Evolutionary conservation across 169 alveolate genomes (phyloP).

Genomic region (Haemoproteus tartakovskyi): DNA sequence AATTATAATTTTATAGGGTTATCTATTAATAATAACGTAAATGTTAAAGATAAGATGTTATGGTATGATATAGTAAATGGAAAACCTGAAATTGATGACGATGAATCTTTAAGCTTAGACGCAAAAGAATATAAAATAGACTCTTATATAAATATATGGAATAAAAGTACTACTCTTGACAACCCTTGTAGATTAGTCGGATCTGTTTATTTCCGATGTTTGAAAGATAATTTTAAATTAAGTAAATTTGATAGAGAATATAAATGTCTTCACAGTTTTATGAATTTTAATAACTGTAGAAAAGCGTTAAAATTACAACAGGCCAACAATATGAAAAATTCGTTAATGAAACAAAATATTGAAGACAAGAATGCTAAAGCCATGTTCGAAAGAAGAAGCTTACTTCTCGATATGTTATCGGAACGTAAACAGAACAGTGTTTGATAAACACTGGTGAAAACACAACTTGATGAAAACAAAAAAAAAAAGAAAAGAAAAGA

Average conservation of each 20-base stretch:
- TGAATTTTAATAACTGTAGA: constrained; percentile 72
- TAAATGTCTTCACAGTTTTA: constrained; percentile 66
- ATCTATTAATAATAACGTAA: constrained; percentile 69
- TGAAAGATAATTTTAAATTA: constrained; percentile 70
- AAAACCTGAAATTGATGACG: constrained; percentile 82
- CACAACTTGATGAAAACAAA: no score
- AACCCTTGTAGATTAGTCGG: constrained; percentile 81
- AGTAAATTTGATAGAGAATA: constrained; percentile 48
- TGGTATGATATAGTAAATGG: constrained; percentile 81
- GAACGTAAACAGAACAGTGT: background rate
- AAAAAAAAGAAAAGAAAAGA: no score
- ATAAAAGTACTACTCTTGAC: constrained; percentile 78
- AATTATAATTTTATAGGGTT: constrained; percentile 76
- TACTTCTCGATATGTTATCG: constrained; percentile 24
- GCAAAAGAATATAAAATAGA: constrained; percentile 87
- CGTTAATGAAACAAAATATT: constrained; percentile 70
- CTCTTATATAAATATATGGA: constrained; percentile 75
- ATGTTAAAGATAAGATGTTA: constrained; percentile 69
- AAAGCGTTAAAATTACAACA: constrained; percentile 70
- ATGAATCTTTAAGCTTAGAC: constrained; percentile 74
- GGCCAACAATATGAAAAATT: constrained; percentile 61
- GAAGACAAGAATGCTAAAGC: constrained; percentile 72
- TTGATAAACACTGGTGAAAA: no score
- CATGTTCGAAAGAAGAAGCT: constrained; percentile 47
- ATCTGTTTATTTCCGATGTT: constrained; percentile 74